Percentiles rank a stretch among this genome's conserved stretches.
Evolutionary conservation across 306 rosid species (phyloP).

Genomic region (Delonix regia): DNA sequence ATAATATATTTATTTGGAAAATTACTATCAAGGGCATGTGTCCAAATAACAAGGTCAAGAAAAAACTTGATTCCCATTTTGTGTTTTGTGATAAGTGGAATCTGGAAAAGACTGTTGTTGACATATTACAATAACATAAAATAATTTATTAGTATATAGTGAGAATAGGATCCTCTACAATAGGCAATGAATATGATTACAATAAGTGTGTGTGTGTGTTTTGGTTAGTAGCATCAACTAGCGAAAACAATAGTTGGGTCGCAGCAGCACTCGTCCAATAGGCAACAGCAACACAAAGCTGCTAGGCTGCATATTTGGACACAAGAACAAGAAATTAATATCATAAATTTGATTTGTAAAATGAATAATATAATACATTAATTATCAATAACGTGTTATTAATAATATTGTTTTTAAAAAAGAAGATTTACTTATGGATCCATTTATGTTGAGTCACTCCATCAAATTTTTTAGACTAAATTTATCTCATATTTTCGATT

Average conservation of each 20-base stretch:
- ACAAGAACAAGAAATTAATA: neutral
- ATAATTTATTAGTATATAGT: neutral
- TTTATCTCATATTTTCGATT: too few relatives aligned
- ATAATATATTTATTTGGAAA: too few relatives aligned
- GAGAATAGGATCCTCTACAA: neutral
- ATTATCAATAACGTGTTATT: neutral
- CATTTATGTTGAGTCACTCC: too few relatives aligned
- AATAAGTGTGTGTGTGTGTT: constrained; percentile 18
- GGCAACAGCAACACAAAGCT: constrained; percentile 84
- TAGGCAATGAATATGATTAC: constrained; percentile 5
- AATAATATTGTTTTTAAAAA: too few relatives aligned
- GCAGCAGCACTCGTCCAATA: constrained; percentile 83
- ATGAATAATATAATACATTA: neutral
- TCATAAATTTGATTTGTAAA: neutral
- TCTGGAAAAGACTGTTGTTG: too few relatives aligned
- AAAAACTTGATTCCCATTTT: too few relatives aligned
- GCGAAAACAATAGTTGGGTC: constrained; percentile 66
- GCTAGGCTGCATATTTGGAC: constrained; percentile 60
- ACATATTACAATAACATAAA: neutral
- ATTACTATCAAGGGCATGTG: too few relatives aligned
- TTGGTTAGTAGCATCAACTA: constrained; percentile 29
- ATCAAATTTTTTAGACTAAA: too few relatives aligned
- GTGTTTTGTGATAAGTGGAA: too few relatives aligned
- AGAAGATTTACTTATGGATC: too few relatives aligned
- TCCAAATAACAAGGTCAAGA: too few relatives aligned